These are phyloP conservation scores for Trypanosoma lewisi DNA, from an alignment of 208 protist species.

Conservation along the genomic window DNA sequence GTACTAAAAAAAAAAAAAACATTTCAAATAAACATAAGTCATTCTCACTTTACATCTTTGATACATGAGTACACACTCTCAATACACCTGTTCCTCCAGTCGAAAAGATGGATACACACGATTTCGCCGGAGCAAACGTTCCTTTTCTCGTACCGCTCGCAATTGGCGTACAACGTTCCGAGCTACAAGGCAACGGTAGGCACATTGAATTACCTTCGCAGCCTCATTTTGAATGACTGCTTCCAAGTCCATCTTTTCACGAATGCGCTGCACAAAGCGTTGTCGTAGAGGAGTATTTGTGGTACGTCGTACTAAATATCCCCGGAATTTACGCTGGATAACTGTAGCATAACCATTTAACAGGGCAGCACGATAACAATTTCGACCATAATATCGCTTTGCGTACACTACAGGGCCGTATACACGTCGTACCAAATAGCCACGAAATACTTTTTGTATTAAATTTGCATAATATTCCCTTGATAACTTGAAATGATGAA, in stretches of 20 bases:
- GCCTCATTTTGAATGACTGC: neutral
- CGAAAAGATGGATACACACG: slow-evolving; percentile 21
- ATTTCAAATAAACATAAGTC: neutral
- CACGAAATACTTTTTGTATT: slow-evolving; percentile 73
- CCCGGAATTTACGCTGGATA: slow-evolving; percentile 66
- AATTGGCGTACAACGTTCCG: neutral
- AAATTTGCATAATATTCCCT: slow-evolving; percentile 70
- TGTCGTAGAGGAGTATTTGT: slow-evolving; percentile 3
- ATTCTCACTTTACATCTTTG: neutral
- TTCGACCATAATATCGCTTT: slow-evolving; percentile 61
- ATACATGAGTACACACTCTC: slow-evolving; percentile 10
- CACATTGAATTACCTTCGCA: slow-evolving; percentile 29
- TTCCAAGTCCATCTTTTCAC: neutral
- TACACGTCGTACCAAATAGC: slow-evolving; percentile 49
- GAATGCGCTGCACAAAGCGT: neutral
- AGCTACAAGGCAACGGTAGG: slow-evolving; percentile 24
- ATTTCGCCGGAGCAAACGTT: slow-evolving; percentile 20
- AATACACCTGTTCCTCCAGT: slow-evolving; percentile 33
- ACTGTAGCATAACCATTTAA: slow-evolving; percentile 41
- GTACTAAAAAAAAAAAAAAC: neutral
- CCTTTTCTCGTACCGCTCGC: neutral
- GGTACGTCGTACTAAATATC: slow-evolving; percentile 27
- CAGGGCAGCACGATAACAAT: slow-evolving; percentile 50
- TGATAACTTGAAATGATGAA: slow-evolving; percentile 63
- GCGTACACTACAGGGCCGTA: slow-evolving; percentile 53